Conservation (phyloP, 768 basidiomycete genomes). For the Tulasnella sp. region DNA sequence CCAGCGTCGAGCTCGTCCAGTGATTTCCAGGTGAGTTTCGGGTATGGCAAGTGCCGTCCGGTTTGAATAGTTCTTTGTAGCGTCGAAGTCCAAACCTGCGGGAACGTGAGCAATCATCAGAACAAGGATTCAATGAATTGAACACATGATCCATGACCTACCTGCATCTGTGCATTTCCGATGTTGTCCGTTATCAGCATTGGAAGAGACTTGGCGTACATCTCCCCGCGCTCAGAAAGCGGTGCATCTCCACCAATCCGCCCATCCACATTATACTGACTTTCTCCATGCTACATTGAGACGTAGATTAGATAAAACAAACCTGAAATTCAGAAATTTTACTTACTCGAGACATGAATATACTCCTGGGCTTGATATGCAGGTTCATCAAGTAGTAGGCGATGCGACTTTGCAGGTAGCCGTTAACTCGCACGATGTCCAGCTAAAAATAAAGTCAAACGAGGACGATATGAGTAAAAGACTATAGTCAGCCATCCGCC, state of each 20-base stretch:
- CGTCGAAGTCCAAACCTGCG: slow-evolving; percentile 97
- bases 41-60: slow-evolving; percentile 65
- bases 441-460: slow-evolving; percentile 5
- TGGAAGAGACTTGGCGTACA: slow-evolving; percentile 81
- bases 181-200: slow-evolving; percentile 81
- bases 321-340: background rate
- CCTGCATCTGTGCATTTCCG: slow-evolving; percentile 79
- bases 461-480: too few species aligned
- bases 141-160: slow-evolving; percentile 28
- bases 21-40: slow-evolving; percentile 96
- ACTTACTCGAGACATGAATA: slow-evolving; percentile 88
- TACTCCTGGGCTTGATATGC: slow-evolving; percentile 91
- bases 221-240: slow-evolving; percentile 70
- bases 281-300: slow-evolving; percentile 78
- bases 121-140: background rate
- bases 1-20: slow-evolving; percentile 97
- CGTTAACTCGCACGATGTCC: slow-evolving; percentile 52
- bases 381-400: slow-evolving; percentile 98
- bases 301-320: background rate
- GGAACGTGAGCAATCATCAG: background rate
- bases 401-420: slow-evolving; percentile 92
- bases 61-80: slow-evolving; percentile 88
- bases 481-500: too few species aligned
- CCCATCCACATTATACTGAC: slow-evolving; percentile 90
- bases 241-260: slow-evolving; percentile 96